Evolutionary conservation across 768 basidiomycete species (phyloP).

Genomic region (Kwoniella sp.): DNA sequence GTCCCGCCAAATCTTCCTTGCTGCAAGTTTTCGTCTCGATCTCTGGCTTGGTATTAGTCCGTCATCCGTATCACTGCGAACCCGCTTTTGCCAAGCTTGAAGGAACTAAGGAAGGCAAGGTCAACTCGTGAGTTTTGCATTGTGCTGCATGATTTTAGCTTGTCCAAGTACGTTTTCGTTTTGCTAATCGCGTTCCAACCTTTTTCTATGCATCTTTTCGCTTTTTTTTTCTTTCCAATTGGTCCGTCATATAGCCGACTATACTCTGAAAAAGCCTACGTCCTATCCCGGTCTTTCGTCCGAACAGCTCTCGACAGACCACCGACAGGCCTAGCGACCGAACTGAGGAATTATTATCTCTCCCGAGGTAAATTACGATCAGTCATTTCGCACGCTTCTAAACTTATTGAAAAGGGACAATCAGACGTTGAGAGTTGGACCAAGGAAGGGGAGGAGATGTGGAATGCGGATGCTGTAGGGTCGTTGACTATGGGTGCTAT

Average conservation of each 20-base stretch:
- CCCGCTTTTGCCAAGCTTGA: conserved; percentile 90
- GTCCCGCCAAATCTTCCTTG: conserved; percentile 75
- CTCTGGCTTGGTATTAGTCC: conserved; percentile 87
- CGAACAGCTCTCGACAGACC: conserved; percentile 84
- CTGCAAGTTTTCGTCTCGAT: conserved; percentile 92
- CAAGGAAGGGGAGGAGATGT: conserved; percentile 34
- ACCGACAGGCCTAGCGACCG: conserved; percentile 68
- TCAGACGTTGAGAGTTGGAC: not conserved
- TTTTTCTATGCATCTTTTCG: too few species aligned
- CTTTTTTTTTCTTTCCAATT: not conserved
- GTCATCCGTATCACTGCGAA: conserved; percentile 87
- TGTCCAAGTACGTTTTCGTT: too few species aligned
- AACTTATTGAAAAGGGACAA: conserved; percentile 71
- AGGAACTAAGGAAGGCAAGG: conserved; percentile 83
- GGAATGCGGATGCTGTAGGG: conserved; percentile 47
- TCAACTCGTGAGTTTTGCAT: conserved; percentile 69
- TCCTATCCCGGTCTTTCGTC: conserved; percentile 84
- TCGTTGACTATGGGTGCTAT: conserved; percentile 42
- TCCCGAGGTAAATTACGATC: conserved; percentile 67
- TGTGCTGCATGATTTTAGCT: not conserved
- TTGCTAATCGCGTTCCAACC: too few species aligned
- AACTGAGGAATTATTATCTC: conserved; percentile 75
- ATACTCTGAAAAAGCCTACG: conserved; percentile 91
- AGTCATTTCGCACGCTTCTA: conserved; percentile 66
- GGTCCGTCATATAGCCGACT: too few species aligned